Evolutionary conservation across 176 grass and related monocot genomes (phyloP), one percentile per base, ranked within the genome.

Genomic region (Dendrocalamus sinicus): DNA sequence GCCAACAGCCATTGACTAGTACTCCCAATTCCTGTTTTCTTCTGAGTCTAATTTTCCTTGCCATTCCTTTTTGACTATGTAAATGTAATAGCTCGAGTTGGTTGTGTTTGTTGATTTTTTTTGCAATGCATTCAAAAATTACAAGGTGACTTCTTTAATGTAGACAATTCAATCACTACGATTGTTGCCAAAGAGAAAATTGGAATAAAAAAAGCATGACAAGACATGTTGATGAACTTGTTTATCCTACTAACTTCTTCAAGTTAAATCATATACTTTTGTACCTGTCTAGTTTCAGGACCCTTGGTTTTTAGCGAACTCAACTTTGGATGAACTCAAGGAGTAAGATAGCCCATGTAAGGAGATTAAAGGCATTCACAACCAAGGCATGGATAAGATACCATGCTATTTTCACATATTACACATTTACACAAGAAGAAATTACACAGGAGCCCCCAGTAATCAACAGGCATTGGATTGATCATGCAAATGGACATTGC

Each of bases 391-490:
- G 73, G 35, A 23, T 44, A 78, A 46, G 16, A 80, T 44, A 30
- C 46, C 75, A 72, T 79, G 75, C 32, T 68, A 79, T 43, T 79
- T 89, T 55, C 67, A 47, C 30, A 78, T 64, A 83, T 50, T 82
- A 52, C 75, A 84, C 35, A 32, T n/a, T 40, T 82, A 62, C 75
- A 84, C 17, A 32, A n/a, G 11, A 81, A 44, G 8, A 71, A 51
- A 73, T 79, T 64, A 73, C 75, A 59, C 35, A 61, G 12, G 61
- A 65, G 23, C 50, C 75, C 59, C 52, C 55, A 69, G 19, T 75
- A 35, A 80, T 71, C 22, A 51, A 44, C 70, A 75, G 70, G 13
- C 70, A 89, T 75, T 73, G 67, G 74, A 84, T 75, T 62, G 78
- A 86, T 82, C 78, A 55, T 57, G 32, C 72, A 58, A 85, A 54